Percentiles rank a stretch among this genome's conserved stretches.
Evolutionary conservation across 176 grass and related monocot species (phyloP).

Genomic region (Triticum dicoccoides): DNA sequence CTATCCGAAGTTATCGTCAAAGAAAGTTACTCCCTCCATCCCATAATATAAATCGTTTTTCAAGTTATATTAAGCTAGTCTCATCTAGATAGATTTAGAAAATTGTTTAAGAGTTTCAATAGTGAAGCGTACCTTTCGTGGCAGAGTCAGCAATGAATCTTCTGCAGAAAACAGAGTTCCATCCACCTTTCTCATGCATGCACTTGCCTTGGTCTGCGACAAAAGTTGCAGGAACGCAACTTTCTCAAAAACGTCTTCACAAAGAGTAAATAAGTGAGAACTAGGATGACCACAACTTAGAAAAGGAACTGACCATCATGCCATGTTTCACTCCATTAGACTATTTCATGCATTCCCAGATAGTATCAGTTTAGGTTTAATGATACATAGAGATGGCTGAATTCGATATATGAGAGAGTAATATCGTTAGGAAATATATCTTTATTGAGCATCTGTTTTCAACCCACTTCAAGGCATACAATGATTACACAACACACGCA

Average conservation of each 20-base stretch:
- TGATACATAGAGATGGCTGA: neutral
- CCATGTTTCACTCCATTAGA: slow-evolving; percentile 1
- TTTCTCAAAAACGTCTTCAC: neutral
- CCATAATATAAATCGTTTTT: too few species aligned
- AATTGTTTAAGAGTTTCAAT: slow-evolving; percentile 4
- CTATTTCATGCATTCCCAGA: neutral
- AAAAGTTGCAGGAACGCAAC: neutral
- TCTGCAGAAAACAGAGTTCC: neutral
- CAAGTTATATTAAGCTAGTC: neutral
- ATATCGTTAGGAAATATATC: neutral
- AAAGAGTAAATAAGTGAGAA: neutral
- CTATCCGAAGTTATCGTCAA: neutral
- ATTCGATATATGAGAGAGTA: neutral
- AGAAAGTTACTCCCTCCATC: neutral
- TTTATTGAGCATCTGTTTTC: slow-evolving; percentile 34
- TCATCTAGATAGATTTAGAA: neutral
- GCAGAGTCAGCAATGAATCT: neutral
- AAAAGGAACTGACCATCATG: slow-evolving; percentile 1
- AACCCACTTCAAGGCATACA: neutral
- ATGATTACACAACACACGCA: slow-evolving; percentile 15
- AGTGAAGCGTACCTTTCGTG: slow-evolving; percentile 17
- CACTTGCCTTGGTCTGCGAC: neutral
- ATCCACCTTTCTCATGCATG: neutral
- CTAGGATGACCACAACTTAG: neutral
- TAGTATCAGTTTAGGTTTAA: neutral